These are phyloP conservation scores for Penicillium cinerascens DNA, from an alignment of 495 filamentous ascomycete species.

Conservation along the genomic window DNA sequence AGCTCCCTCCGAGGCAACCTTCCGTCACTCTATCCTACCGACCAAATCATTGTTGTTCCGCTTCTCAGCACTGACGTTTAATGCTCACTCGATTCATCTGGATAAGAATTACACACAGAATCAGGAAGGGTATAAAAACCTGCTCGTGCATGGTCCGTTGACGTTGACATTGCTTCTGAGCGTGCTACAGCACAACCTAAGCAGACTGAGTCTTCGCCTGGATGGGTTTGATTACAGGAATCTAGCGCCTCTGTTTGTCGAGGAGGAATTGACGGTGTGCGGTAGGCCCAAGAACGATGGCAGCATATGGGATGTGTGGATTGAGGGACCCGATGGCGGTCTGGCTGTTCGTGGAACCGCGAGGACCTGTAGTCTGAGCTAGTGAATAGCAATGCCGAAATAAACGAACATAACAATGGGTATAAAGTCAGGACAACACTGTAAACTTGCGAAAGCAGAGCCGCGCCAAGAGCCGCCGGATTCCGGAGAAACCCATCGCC, in stretches of 20 bases:
- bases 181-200: constrained; percentile 52
- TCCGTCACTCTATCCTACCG: constrained; percentile 58
- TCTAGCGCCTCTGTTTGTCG: constrained; percentile 73
- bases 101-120: constrained; percentile 65
- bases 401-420: background rate
- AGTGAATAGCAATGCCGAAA: background rate
- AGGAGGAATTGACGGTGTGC: constrained; percentile 62
- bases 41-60: constrained; percentile 69
- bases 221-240: constrained; percentile 74
- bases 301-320: constrained; percentile 60
- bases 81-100: constrained; percentile 83
- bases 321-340: constrained; percentile 56
- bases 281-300: constrained; percentile 34
- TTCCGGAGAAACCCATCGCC: constrained; percentile 17
- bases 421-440: background rate
- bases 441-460: background rate
- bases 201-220: constrained; percentile 8
- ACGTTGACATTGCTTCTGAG: constrained; percentile 71
- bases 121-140: constrained; percentile 67
- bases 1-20: constrained; percentile 49
- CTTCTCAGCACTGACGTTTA: constrained; percentile 82
- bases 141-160: constrained; percentile 85
- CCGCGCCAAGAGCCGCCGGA: constrained; percentile 3
- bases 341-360: constrained; percentile 59
- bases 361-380: constrained; percentile 11